Percentiles rank a stretch among this genome's conserved stretches.
phyloP scores from a whole-genome alignment of 228 moss, liverwort and hornwort species.

The Sphagnum magellanicum region DNA sequence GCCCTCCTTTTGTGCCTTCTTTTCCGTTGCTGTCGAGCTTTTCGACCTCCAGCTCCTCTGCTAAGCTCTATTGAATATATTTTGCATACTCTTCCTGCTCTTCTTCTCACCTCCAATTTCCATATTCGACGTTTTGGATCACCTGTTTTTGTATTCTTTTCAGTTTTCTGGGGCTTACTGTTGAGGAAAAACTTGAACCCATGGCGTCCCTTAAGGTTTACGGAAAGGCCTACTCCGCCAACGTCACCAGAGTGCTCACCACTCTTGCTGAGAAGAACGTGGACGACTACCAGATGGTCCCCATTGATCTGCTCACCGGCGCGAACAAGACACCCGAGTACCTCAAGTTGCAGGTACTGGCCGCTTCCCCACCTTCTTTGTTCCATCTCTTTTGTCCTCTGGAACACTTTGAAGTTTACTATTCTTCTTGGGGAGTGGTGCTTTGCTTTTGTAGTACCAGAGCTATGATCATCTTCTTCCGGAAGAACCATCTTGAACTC shows the following conservation, averaged over 20 bases:
- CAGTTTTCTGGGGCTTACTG: too few relatives aligned
- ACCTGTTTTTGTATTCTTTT: too few relatives aligned
- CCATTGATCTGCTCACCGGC: constrained; percentile 5
- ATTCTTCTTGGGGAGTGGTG: not conserved
- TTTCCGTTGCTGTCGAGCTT: too few relatives aligned
- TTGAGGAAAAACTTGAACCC: too few relatives aligned
- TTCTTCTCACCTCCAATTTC: too few relatives aligned
- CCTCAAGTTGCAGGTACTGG: constrained; percentile 8
- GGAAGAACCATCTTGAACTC: too few relatives aligned
- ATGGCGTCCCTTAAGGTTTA: constrained; percentile 10
- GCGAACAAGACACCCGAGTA: constrained; percentile 8
- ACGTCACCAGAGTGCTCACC: constrained; percentile 9
- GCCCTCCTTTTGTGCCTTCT: too few relatives aligned
- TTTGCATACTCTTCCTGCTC: too few relatives aligned
- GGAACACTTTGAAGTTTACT: not conserved
- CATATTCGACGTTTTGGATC: too few relatives aligned
- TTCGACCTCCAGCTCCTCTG: too few relatives aligned
- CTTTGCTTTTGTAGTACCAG: not conserved
- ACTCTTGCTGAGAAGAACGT: constrained; percentile 16
- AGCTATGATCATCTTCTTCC: not conserved
- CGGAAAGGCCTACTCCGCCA: constrained; percentile 11
- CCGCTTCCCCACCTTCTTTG: not conserved
- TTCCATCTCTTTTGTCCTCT: not conserved
- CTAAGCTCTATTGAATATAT: too few relatives aligned
- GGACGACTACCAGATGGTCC: constrained; percentile 5